These are phyloP conservation scores for Colletotrichum sp. DNA, from an alignment of 2,329 filamentous ascomycete genomes.

Conservation along the genomic window DNA sequence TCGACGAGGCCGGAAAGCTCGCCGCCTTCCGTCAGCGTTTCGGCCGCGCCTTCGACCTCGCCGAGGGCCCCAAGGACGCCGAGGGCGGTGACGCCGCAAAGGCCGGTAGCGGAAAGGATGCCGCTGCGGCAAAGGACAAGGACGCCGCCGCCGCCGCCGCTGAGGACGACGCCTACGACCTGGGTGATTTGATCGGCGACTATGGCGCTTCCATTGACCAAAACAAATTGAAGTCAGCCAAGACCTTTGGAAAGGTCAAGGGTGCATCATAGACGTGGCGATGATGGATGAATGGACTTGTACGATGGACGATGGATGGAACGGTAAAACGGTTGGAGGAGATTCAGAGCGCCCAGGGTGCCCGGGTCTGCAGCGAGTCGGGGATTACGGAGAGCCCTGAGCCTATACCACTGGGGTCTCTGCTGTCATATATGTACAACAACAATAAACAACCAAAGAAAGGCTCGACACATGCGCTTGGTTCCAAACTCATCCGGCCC, in stretches of 20 bases:
- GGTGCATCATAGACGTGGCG: conserved; percentile 43
- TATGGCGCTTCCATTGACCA: conserved; percentile 43
- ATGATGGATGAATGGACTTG: not conserved
- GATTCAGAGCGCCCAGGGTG: not conserved
- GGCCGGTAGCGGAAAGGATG: not conserved
- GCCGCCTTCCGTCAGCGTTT: conserved; percentile 86
- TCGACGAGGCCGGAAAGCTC: conserved; percentile 91
- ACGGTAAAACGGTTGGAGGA: not conserved
- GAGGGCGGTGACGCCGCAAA: conserved; percentile 25
- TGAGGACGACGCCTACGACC: conserved; percentile 30
- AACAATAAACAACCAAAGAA: conserved; percentile 1
- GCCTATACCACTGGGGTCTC: conserved; percentile 5
- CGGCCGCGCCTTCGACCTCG: conserved; percentile 81
- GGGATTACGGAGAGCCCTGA: conserved; percentile 11
- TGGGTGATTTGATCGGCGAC: conserved; percentile 57
- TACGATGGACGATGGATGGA: conserved; percentile 8
- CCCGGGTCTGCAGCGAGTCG: not conserved
- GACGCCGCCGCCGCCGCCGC: not conserved
- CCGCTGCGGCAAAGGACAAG: conserved; percentile 28
- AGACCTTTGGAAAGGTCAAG: conserved; percentile 41
- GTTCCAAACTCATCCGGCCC: not conserved
- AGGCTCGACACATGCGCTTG: conserved; percentile 6
- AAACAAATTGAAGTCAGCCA: conserved; percentile 36
- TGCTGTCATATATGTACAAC: conserved; percentile 27
- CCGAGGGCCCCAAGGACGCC: conserved; percentile 27